Conservation (phyloP, 148 eudicot genomes). For the Oxyria digyna region DNA sequence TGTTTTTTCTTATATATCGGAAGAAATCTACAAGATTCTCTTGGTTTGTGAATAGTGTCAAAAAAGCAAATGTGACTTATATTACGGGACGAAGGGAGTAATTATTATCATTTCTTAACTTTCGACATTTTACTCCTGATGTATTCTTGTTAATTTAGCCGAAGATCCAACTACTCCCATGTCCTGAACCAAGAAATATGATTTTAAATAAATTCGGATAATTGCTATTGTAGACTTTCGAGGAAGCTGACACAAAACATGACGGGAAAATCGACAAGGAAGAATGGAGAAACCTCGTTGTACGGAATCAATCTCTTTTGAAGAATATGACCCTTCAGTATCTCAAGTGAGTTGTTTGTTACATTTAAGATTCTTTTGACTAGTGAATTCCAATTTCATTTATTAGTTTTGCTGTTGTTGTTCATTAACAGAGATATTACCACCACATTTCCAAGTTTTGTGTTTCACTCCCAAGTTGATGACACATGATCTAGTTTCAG, state of each 20-base stretch:
- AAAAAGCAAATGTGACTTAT: no score
- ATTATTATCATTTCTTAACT: no score
- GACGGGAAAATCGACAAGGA: conserved; percentile 64
- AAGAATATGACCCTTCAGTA: conserved; percentile 70
- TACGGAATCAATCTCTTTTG: conserved; percentile 48
- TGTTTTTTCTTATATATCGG: no score
- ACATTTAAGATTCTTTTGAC: background rate
- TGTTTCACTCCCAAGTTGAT: conserved; percentile 65
- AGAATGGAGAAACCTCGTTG: conserved; percentile 52
- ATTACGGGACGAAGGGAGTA: no score
- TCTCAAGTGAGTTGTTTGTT: conserved; percentile 32
- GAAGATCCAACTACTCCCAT: background rate
- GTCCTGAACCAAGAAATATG: background rate
- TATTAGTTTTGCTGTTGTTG: background rate
- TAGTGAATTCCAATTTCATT: background rate
- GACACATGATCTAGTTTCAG: conserved; percentile 36
- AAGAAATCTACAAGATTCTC: no score
- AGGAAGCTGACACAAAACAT: conserved; percentile 60
- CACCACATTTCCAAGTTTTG: conserved; percentile 70
- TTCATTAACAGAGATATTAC: conserved; percentile 62
- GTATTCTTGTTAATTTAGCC: background rate
- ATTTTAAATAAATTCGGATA: background rate
- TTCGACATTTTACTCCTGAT: background rate
- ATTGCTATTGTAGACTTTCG: conserved; percentile 34
- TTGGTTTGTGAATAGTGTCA: no score